Evolutionary conservation across 1,284 basidiomycete species (phyloP), one percentile per base, ranked within the genome.

Genomic region (Sporisorium graminicola): DNA sequence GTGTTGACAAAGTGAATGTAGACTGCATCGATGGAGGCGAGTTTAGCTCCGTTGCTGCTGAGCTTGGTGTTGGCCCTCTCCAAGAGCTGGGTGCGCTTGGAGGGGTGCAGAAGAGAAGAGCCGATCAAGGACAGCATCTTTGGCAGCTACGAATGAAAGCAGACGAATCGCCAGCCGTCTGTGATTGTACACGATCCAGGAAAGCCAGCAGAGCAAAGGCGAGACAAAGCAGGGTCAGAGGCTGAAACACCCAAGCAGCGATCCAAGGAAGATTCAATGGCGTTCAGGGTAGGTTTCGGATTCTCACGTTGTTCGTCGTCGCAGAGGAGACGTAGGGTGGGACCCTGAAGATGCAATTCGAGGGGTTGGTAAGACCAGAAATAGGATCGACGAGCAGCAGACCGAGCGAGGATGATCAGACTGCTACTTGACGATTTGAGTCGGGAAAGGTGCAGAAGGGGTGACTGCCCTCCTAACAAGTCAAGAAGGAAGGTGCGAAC

Each of bases 1-100:
- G 90, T 89, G 74, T 92, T 90, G 78, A 98, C 90, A 35, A 96
- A 90, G 87, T 99, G 96, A 5, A 97, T 85, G 88, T 92, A 94
- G 69, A 95, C 88, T 8, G 93, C 91, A 78, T 98, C 94, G 55
- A 98, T 86, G 12, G 91, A 90, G 1, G 91, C 87, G 50, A 88
- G 87, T 53, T 63, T 65, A n/a, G 40, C 40, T 26, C 14, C 31
- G 24, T 47, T 43, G 24, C 51, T 64, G 18, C 64, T 64, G 37
- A 75, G 67, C 58, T 84, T 84, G 50, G 87, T 84, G 81, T 91
- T 91, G 64, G 95, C 89, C 50, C 88, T 86, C 57, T 88, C 87
- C 61, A 96, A 88, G 29, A 95, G 89, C 49, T 89, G 89, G 54
- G 90, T 88, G 63, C 92, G 91, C 86, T 92, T 94, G 13, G 91